These are phyloP conservation scores for Alternaria conjuncta DNA, from an alignment of 2,329 filamentous ascomycete genomes.

Conservation along the genomic window DNA sequence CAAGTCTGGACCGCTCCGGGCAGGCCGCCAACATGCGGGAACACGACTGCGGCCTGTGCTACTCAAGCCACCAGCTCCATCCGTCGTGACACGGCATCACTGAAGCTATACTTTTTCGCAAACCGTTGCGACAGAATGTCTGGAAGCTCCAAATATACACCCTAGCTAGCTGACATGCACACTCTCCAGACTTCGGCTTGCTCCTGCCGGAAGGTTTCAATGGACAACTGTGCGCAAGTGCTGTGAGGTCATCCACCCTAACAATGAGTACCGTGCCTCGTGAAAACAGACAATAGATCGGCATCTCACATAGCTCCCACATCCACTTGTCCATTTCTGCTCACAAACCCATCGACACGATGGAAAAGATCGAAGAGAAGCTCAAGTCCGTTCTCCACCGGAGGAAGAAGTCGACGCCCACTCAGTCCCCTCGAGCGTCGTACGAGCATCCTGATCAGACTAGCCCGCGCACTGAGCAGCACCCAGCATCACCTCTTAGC, in stretches of 20 bases:
- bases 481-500: slow-evolving; percentile 1
- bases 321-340: background rate
- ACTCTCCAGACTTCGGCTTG: background rate
- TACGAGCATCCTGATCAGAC: slow-evolving; percentile 7
- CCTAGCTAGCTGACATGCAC: slow-evolving; percentile 3
- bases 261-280: slow-evolving; percentile 2
- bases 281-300: slow-evolving; percentile 3
- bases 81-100: slow-evolving; percentile 2
- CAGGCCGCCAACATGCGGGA: background rate
- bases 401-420: slow-evolving; percentile 12
- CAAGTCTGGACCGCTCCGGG: slow-evolving; percentile 1
- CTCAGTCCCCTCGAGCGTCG: slow-evolving; percentile 9
- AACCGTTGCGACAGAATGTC: background rate
- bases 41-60: background rate
- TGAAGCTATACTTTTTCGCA: background rate
- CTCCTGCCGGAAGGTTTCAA: background rate
- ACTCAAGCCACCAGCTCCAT: slow-evolving; percentile 2
- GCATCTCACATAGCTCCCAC: slow-evolving; percentile 1
- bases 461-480: slow-evolving; percentile 5
- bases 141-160: background rate
- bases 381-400: slow-evolving; percentile 24
- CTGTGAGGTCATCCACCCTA: slow-evolving; percentile 13
- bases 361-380: slow-evolving; percentile 25
- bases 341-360: slow-evolving; percentile 12
- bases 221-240: background rate